Percentiles rank a stretch among this genome's conserved stretches.
Evolutionary conservation across 345 rosid species (phyloP).

Genomic region (Arabis hirsuta): DNA sequence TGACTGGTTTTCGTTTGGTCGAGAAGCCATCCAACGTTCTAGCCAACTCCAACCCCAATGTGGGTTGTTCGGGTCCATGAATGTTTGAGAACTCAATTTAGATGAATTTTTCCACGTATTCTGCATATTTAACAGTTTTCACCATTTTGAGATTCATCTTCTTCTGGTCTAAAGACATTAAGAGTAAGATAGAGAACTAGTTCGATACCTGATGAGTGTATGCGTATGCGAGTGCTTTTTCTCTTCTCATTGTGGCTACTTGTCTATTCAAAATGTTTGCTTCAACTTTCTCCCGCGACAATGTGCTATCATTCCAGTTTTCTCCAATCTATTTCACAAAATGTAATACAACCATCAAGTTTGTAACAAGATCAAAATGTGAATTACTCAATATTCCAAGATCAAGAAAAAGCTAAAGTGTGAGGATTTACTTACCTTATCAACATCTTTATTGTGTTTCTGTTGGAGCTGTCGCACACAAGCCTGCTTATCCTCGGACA

Average conservation of each 20-base stretch:
- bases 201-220: slow-evolving; percentile 79
- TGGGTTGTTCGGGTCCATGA: slow-evolving; percentile 75
- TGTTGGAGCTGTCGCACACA: slow-evolving; percentile 68
- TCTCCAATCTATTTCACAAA: slow-evolving; percentile 46
- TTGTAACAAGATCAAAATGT: background rate
- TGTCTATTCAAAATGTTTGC: slow-evolving; percentile 60
- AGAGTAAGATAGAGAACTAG: background rate
- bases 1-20: slow-evolving; percentile 71
- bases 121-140: slow-evolving; percentile 44
- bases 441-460: slow-evolving; percentile 54
- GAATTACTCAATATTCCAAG: background rate
- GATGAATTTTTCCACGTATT: slow-evolving; percentile 61
- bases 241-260: slow-evolving; percentile 88
- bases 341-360: background rate
- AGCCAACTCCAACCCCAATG: slow-evolving; percentile 99
- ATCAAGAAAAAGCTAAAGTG: background rate
- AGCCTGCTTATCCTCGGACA: slow-evolving; percentile 83
- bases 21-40: slow-evolving; percentile 90
- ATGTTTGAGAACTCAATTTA: slow-evolving; percentile 55
- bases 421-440: slow-evolving; percentile 49
- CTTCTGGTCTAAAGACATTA: background rate
- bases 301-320: slow-evolving; percentile 68
- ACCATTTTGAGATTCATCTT: slow-evolving; percentile 7
- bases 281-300: slow-evolving; percentile 77
- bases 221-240: slow-evolving; percentile 86